These are phyloP conservation scores for Ormosia emarginata DNA, from an alignment of 306 rosid genomes.

Conservation along the genomic window DNA sequence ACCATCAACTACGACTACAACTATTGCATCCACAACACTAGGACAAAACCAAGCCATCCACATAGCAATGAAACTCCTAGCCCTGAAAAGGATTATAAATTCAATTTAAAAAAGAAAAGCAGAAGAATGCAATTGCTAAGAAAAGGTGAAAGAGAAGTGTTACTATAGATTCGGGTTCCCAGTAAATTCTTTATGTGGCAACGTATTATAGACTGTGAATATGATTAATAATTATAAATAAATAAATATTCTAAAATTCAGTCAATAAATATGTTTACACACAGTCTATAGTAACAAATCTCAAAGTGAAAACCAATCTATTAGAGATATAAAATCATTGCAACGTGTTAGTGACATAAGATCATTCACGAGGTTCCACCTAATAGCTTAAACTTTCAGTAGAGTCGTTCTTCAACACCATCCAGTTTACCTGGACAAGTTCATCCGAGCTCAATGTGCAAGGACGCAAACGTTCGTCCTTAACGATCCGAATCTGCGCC, in stretches of 20 bases:
- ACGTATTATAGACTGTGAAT: too few species aligned
- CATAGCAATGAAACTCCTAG: slow-evolving; percentile 7
- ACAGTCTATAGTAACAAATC: neutral
- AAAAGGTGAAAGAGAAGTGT: neutral
- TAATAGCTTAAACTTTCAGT: neutral
- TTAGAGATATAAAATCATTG: too few species aligned
- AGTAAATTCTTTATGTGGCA: too few species aligned
- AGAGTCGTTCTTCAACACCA: slow-evolving; percentile 35
- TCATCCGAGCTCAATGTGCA: slow-evolving; percentile 90
- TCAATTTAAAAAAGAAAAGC: neutral
- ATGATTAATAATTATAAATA: too few species aligned
- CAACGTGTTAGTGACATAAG: too few species aligned
- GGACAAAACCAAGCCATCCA: neutral
- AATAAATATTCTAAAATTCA: too few species aligned
- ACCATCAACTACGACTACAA: neutral
- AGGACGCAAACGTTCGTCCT: slow-evolving; percentile 80
- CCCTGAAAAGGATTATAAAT: neutral
- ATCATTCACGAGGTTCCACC: neutral
- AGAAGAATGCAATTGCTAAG: neutral
- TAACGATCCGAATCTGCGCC: slow-evolving; percentile 86
- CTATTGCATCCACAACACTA: neutral
- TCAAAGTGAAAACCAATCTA: too few species aligned
- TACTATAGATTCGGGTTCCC: too few species aligned
- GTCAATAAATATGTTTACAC: too few species aligned
- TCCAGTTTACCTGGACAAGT: slow-evolving; percentile 78